A percentile compares a stretch with the other conserved stretches of the same genome.
Evolutionary conservation across 2,329 filamentous ascomycete genomes (phyloP).

Genomic region (Botrytis hyacinthi): DNA sequence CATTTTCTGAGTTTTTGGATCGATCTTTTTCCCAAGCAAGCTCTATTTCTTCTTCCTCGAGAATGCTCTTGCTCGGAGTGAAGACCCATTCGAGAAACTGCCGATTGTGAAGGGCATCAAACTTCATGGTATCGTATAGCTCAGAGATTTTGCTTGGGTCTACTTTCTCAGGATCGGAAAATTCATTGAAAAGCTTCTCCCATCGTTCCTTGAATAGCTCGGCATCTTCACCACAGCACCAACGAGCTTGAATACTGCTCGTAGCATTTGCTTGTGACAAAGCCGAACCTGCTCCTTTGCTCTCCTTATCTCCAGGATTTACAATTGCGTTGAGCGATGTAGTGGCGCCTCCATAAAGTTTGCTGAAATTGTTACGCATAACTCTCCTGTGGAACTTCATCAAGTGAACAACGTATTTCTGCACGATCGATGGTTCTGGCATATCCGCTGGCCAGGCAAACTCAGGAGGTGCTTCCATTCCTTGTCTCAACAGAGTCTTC

Average conservation of each 20-base stretch:
- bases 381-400: constrained; percentile 97
- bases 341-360: constrained; percentile 66
- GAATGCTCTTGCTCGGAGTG: constrained; percentile 75
- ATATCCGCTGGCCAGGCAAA: constrained; percentile 98
- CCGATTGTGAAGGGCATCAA: constrained; percentile 93
- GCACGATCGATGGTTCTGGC: constrained; percentile 90
- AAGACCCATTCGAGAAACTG: constrained; percentile 98
- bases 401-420: constrained; percentile 85
- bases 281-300: constrained; percentile 40
- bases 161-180: constrained; percentile 94
- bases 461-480: constrained; percentile 88
- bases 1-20: constrained; percentile 31
- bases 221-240: constrained; percentile 95
- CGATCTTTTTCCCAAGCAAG: constrained; percentile 36
- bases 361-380: constrained; percentile 91
- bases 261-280: constrained; percentile 60
- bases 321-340: constrained; percentile 59
- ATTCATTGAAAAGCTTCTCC: constrained; percentile 97
- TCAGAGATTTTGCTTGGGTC: constrained; percentile 99
- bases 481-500: constrained; percentile 85
- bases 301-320: constrained; percentile 45
- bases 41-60: constrained; percentile 62
- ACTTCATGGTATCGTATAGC: constrained; percentile 99
- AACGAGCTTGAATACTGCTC: constrained; percentile 77
- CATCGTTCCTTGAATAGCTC: constrained; percentile 94